Conservation (phyloP, 1,284 basidiomycete species). For the Boletus subluridellus region DNA sequence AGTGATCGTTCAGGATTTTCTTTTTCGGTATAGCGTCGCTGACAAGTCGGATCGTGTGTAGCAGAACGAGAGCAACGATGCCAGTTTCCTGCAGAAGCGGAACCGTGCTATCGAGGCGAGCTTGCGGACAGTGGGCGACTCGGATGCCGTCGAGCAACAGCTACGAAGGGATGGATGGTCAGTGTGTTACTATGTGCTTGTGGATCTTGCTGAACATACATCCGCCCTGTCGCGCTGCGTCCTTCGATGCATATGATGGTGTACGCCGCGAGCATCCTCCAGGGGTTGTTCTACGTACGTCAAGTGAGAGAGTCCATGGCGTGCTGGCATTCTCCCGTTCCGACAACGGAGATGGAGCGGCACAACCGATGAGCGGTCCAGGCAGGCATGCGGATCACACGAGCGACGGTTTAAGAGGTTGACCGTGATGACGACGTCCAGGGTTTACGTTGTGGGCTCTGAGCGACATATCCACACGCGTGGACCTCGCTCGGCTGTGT, state of each 20-base stretch:
- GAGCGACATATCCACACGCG: constrained; percentile 59
- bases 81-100: constrained; percentile 54
- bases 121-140: constrained; percentile 38
- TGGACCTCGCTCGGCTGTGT: constrained; percentile 49
- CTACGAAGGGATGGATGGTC: constrained; percentile 59
- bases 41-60: too few species aligned
- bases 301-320: constrained; percentile 58
- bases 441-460: constrained; percentile 50
- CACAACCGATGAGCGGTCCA: constrained; percentile 29
- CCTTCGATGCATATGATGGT: constrained; percentile 48
- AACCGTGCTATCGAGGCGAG: constrained; percentile 67
- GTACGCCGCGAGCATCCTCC: constrained; percentile 61
- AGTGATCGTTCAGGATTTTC: too few species aligned
- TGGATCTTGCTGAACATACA: constrained; percentile 1
- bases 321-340: constrained; percentile 41
- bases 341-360: constrained; percentile 23
- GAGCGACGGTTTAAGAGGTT: not conserved
- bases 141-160: constrained; percentile 42
- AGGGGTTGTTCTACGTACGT: constrained; percentile 62
- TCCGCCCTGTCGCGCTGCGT: constrained; percentile 65
- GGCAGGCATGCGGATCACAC: constrained; percentile 28
- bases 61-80: constrained; percentile 36
- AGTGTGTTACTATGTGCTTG: constrained; percentile 17
- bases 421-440: constrained; percentile 18
- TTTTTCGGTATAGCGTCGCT: too few species aligned